Conservation (phyloP, 768 basidiomycete genomes). For the Suillus subalutaceus region DNA sequence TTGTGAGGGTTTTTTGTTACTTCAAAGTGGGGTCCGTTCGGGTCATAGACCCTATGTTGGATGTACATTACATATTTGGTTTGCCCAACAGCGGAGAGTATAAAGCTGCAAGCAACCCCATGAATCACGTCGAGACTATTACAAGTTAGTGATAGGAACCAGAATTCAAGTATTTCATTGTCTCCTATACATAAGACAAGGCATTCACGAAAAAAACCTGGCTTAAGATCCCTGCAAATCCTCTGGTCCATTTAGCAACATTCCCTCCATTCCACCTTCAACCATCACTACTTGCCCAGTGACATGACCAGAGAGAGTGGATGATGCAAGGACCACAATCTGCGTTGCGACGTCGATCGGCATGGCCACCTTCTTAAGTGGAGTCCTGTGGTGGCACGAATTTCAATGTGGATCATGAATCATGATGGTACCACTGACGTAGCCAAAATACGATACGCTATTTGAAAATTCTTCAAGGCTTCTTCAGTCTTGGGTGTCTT, state of each 20-base stretch:
- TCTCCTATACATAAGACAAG: no score
- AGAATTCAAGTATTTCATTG: no score
- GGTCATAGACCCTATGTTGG: no score
- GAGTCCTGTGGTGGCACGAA: constrained; percentile 46
- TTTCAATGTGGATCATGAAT: not conserved
- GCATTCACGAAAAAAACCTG: not conserved
- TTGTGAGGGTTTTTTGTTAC: no score
- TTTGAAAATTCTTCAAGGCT: constrained; percentile 53
- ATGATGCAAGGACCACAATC: constrained; percentile 61
- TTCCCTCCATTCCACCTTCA: constrained; percentile 79
- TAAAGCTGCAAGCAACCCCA: no score
- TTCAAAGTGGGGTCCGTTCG: no score
- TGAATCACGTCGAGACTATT: no score
- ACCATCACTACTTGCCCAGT: constrained; percentile 73
- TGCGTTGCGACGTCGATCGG: constrained; percentile 69
- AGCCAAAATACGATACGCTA: constrained; percentile 61
- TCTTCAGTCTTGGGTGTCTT: constrained; percentile 65
- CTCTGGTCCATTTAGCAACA: constrained; percentile 45
- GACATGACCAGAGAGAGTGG: constrained; percentile 68
- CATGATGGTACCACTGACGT: constrained; percentile 49
- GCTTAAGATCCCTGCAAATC: constrained; percentile 30
- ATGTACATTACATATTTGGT: no score
- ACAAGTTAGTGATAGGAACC: no score
- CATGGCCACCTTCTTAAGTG: constrained; percentile 67
- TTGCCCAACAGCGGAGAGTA: no score